Evolutionary conservation across 2,329 filamentous ascomycete species (phyloP), one percentile per base, ranked within the genome.

Genomic region (Chaetoscypha palmicola): DNA sequence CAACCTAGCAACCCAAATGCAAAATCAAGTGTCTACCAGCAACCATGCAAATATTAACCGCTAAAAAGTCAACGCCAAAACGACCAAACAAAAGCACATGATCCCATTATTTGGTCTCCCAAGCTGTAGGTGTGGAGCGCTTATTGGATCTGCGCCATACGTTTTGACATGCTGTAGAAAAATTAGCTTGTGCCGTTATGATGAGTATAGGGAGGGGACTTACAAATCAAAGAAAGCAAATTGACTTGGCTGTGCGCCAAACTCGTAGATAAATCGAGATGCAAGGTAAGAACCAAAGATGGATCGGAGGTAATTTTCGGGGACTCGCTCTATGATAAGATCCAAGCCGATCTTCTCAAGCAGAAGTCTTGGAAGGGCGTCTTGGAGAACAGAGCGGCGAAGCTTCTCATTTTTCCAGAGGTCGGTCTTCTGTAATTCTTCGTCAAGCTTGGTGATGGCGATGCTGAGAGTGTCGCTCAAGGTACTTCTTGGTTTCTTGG

Each of bases 201-300:
- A 22, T 11, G n/a, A n/a, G 23, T 2, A 14, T 12, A 11, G 24
- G 16, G 14, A 33, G 22, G 34, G 30, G 22, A 83, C 85, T 79
- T 71, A 90, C 86, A 97, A 98, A 64, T 94, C 88, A 68, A 94
- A 98, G 74, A 98, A 98, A 30, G 91, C 89, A 70, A 98, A 97
- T 61, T 96, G 91, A 70, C 84, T 92, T 4, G 92, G 90, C 54
- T 79, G 83, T 63, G 89, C 90, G 59, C 92, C 92, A 64, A 91
- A 92, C 64, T 94, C 81, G 66, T 98, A 98, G 31, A 98, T 88
- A 64, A 98, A 98, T 33, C 92, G 84, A 61, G 86, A 94, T 38
- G 92, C 91, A 55, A 98, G 74, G 68, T 91, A 96, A 63, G 86
- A 94, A 56, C 92, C 92, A 62, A 98, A 98, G 64, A 98, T 97